Percentiles rank a stretch among this genome's conserved stretches.
Evolutionary conservation across 1,284 basidiomycete genomes (phyloP).

Genomic region (Naganishia cerealis): DNA sequence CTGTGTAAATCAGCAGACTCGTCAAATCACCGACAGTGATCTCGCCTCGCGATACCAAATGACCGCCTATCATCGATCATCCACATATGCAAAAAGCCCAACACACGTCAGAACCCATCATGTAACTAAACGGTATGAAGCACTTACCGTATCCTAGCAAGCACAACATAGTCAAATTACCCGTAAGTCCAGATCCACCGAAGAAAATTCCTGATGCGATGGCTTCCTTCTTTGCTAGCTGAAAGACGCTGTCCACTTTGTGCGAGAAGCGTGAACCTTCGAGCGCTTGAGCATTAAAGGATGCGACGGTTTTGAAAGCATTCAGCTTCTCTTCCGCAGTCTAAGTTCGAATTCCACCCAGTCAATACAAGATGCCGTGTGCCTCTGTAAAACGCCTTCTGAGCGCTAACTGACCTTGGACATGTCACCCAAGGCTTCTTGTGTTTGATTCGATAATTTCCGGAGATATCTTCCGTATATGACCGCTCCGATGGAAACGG

Average conservation of each 20-base stretch:
- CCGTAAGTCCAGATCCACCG: slow-evolving; percentile 88
- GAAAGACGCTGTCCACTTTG: slow-evolving; percentile 69
- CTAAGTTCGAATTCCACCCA: slow-evolving; percentile 42
- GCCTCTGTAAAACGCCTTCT: background rate
- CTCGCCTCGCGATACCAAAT: slow-evolving; percentile 78
- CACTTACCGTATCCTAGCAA: slow-evolving; percentile 80
- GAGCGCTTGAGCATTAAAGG: slow-evolving; percentile 72
- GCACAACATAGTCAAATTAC: slow-evolving; percentile 86
- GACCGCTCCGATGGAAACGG: slow-evolving; percentile 90
- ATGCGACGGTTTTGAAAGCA: slow-evolving; percentile 90
- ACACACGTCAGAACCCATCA: background rate
- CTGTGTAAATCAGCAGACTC: slow-evolving; percentile 87
- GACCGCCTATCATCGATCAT: slow-evolving; percentile 64
- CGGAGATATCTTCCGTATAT: slow-evolving; percentile 95
- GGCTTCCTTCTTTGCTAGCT: slow-evolving; percentile 81
- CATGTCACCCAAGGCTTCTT: slow-evolving; percentile 92
- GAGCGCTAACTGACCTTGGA: slow-evolving; percentile 63
- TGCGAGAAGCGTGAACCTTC: slow-evolving; percentile 63
- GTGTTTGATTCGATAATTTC: slow-evolving; percentile 83
- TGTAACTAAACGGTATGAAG: background rate
- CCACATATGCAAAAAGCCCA: background rate
- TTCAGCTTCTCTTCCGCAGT: slow-evolving; percentile 86
- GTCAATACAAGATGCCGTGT: slow-evolving; percentile 27
- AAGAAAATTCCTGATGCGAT: slow-evolving; percentile 89
- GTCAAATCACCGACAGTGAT: slow-evolving; percentile 91